Evolutionary conservation across 2,329 filamentous ascomycete genomes (phyloP).

Genomic region (Aspergillus costaricaensis): DNA sequence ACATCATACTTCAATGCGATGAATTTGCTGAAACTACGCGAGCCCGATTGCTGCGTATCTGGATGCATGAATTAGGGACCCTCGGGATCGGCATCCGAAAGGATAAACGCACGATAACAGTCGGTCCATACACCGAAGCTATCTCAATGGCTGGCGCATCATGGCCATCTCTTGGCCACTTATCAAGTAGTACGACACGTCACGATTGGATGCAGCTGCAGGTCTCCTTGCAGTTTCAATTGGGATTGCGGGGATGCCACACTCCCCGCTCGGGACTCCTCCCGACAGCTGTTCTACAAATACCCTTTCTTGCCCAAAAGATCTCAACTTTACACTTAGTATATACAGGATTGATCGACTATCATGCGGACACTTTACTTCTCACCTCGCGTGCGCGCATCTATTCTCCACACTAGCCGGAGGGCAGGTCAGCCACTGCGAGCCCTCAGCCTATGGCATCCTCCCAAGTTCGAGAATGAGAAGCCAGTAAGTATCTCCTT

Average conservation of each 20-base stretch:
- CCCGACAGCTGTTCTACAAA: background rate
- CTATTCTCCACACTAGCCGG: background rate
- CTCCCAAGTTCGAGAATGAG: constrained; percentile 31
- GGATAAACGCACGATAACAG: background rate
- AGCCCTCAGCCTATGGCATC: constrained; percentile 15
- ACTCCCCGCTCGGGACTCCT: background rate
- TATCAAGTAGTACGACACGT: background rate
- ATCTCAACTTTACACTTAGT: background rate
- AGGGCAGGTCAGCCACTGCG: background rate
- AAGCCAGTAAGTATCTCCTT: constrained; percentile 19
- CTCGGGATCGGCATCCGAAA: constrained; percentile 13
- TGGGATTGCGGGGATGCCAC: background rate
- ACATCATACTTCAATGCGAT: too few species aligned
- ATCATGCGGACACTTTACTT: constrained; percentile 3
- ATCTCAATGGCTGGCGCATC: too few species aligned
- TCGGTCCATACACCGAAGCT: background rate
- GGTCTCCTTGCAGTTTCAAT: background rate
- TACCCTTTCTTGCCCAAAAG: background rate
- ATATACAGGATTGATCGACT: background rate
- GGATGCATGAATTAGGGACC: constrained; percentile 8
- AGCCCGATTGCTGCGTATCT: too few species aligned
- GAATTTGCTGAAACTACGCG: too few species aligned
- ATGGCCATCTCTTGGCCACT: background rate
- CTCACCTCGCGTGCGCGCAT: background rate
- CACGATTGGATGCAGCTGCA: background rate